These are phyloP conservation scores for Kwoniella sp. DNA, from an alignment of 768 basidiomycete species.

Conservation along the genomic window DNA sequence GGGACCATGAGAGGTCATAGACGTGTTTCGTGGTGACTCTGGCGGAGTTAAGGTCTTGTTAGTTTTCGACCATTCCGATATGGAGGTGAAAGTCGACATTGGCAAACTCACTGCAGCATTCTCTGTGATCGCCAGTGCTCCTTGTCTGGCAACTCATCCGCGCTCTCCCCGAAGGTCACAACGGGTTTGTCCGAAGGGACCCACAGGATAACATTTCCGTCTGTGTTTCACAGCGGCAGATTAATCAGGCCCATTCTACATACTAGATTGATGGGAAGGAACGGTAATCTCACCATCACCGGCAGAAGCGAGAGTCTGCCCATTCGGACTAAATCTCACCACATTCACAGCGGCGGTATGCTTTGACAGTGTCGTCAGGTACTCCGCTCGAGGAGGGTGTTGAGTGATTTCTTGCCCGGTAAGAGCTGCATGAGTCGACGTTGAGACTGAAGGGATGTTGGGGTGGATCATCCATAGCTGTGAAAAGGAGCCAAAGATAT, in stretches of 20 bases:
- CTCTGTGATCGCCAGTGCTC: conserved; percentile 89
- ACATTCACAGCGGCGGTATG: conserved; percentile 96
- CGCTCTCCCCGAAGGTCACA: conserved; percentile 72
- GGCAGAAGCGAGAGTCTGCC: conserved; percentile 93
- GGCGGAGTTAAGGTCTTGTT: not conserved
- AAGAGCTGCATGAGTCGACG: conserved; percentile 44
- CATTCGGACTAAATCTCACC: conserved; percentile 92
- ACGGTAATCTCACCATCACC: conserved; percentile 82
- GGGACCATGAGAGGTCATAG: conserved; percentile 97
- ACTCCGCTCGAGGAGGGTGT: conserved; percentile 86
- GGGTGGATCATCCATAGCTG: conserved; percentile 95
- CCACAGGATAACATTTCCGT: conserved; percentile 98
- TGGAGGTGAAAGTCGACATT: not conserved
- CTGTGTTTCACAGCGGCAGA: conserved; percentile 58
- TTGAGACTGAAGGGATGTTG: conserved; percentile 70
- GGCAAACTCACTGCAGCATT: conserved; percentile 69
- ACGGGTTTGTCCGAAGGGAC: conserved; percentile 75
- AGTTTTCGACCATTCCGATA: not conserved
- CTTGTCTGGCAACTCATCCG: conserved; percentile 85
- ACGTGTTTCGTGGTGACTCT: conserved; percentile 95
- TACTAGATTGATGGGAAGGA: not conserved
- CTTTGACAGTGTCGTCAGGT: conserved; percentile 86
- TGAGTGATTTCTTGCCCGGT: conserved; percentile 56
- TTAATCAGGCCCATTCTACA: not conserved
- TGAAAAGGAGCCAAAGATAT: not conserved